Evolutionary conservation across 2,329 filamentous ascomycete genomes (phyloP), one percentile per base, ranked within the genome.

Genomic region (Tolypocladium tropicale): DNA sequence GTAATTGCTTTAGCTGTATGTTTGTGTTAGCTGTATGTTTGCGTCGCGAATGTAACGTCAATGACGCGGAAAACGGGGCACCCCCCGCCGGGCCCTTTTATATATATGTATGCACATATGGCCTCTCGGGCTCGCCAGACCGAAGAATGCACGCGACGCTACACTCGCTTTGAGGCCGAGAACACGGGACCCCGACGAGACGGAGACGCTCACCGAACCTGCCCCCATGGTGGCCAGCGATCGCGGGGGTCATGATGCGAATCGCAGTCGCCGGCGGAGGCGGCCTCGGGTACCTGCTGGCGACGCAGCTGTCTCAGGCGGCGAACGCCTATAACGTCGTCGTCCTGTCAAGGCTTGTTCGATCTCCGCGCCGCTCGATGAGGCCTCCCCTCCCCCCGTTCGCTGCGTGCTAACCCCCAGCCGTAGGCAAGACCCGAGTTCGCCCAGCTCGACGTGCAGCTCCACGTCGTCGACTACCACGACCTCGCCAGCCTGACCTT

Each of bases 401-500:
- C 30, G 51, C 14, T 34, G 32, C 49, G 57, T 58, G 55, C 58
- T 67, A 63, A 69, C 58, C 33, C 58, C 33, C 32, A 43, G 30
- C 21, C 36, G 32, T 51, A 86, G 83, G 64, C 70, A 50, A 80
- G 83, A 62, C 74, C 79, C 39, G 76, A 79, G 58, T 77, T 85
- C 55, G 74, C 75, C 50, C 67, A 73, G 14, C 75, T 78, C 57
- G 81, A 78, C 50, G 85, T 86, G 62, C 86, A 90, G 68, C 82
- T 89, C 51, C 75, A 83, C 56, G 74, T 82, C 43, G 84, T 90
- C n/a, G 77, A 90, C 72, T 91, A 90, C 67, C 70, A 76, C 59
- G 74, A 83, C 59, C 68, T 77, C 34, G 73, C 78, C 1, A 78
- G 78, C 46, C 76, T 92, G 30, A 76, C 76, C 16, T 89, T 84